Evolutionary conservation across 257 asterid species (phyloP), one percentile per base, ranked within the genome.

Genomic region (Scutellaria baicalensis): DNA sequence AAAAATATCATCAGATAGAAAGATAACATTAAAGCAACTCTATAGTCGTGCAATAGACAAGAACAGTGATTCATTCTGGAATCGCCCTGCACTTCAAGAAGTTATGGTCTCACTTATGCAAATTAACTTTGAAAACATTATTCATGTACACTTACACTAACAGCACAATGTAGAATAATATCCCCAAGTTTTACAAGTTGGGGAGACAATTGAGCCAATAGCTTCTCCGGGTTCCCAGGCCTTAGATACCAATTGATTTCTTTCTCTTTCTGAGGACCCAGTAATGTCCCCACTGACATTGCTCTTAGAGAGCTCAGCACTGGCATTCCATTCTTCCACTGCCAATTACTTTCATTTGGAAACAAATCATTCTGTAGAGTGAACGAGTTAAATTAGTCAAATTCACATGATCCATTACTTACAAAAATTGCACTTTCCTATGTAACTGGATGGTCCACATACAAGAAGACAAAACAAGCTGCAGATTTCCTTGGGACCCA

Each of bases 401-500:
- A 47, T 62, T 70, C 61, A 13, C 31, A 69, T 61, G 55, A 65
- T 62, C 5, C 20, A 42, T 13, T 36, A 56, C 18, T 56, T 31
- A 74, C 49, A 71, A 20, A 58, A 38, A 21, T 36, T 16, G 50
- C 20, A 33, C 13, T 63, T 56, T 47, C 21, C 7, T 45, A 70
- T 45, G 54, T 44, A 59, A 76, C 67, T 42, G 51, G 52, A 63
- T 74, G 62, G 66, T 42, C 33, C 63, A 74, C 92, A 45, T 85
- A 94, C 99, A 90, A 94, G 82, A 54, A 94, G 78, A 76, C 89
- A 88, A 78, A 94, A 80, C 65, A 94, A 81, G 83, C 99, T 89
- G 83, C 96, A 89, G 21, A 81, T 85, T 79, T 94, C 99, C 79
- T 94, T 91, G n/a, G 99, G 99, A 60, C 97, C 99, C 77, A 94